Conservation (phyloP, 768 basidiomycete genomes). For the Leccinum imitatum region DNA sequence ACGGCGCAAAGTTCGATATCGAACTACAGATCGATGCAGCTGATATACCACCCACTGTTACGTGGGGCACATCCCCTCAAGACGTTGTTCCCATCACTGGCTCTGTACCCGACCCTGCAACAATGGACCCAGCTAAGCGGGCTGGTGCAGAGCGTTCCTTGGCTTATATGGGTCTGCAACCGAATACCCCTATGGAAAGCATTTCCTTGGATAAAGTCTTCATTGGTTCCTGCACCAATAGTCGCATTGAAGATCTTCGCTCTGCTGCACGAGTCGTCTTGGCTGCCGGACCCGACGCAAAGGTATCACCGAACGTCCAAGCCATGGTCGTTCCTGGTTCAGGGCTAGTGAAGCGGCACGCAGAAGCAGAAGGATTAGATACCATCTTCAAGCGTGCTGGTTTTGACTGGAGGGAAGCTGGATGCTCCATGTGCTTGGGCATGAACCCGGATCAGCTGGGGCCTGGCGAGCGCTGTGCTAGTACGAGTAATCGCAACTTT, state of each 20-base stretch:
- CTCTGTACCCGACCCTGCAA: conserved; percentile 72
- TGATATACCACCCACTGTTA: conserved; percentile 87
- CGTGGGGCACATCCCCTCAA: conserved; percentile 93
- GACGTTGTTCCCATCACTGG: conserved; percentile 85
- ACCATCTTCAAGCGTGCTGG: conserved; percentile 85
- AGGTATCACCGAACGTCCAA: conserved; percentile 69
- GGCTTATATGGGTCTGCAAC: conserved; percentile 81
- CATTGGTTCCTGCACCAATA: conserved; percentile 94
- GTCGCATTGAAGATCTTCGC: conserved; percentile 89
- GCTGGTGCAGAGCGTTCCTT: conserved; percentile 73
- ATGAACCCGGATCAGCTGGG: conserved; percentile 93
- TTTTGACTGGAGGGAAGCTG: conserved; percentile 94
- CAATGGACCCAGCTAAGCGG: conserved; percentile 63
- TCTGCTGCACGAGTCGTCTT: conserved; percentile 76
- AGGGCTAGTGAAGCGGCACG: conserved; percentile 86
- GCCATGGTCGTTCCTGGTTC: conserved; percentile 95
- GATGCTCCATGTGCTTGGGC: conserved; percentile 94
- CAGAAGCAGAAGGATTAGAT: conserved; percentile 87
- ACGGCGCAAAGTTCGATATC: conserved; percentile 81
- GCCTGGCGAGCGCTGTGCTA: conserved; percentile 83
- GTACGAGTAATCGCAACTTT: conserved; percentile 92
- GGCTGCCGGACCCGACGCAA: conserved; percentile 69
- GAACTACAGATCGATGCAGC: conserved; percentile 78
- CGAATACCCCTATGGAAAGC: conserved; percentile 78
- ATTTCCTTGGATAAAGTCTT: conserved; percentile 87